Evolutionary conservation across 169 alveolate species (phyloP), one percentile per base, ranked within the genome.

Genomic region (Perkinsus marinus): DNA sequence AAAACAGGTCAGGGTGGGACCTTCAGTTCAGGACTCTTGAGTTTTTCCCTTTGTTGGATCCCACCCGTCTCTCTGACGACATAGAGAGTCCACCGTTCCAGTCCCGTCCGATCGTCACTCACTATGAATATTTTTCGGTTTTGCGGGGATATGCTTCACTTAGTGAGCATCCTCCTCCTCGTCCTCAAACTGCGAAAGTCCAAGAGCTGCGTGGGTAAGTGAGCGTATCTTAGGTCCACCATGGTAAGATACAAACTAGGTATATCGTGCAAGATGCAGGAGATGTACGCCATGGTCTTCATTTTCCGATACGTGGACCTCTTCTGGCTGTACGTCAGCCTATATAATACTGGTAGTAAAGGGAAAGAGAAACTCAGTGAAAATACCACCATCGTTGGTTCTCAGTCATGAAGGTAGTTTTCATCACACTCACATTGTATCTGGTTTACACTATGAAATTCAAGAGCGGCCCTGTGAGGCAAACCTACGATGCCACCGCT

Each of bases 191-290:
- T 98, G 92, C 93, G 97, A 91, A 95, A 95, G 90, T 94, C 98
- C 90, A 97, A 97, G 93, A 97, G 96, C 93, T 98, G 99, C 93
- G 96, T 97, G 0, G 97, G 97, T 39, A 22, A 38, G 90, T 69
- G 17, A 2, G 7, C 13, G 90, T 68, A 19, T 68, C 41, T 69
- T 7, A 57, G 26, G 37, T 57, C 34, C 30, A 13, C 79, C 5
- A 9, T 34, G 90, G 90, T 26, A 13, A 39, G 39, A 30, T 69
- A 0, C 26, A 30, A n/a, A n/a, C n/a, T n/a, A 94, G 99, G 99
- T 0, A 96, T 98, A 68, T 97, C 99, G 30, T 96, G 98, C 92
- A 96, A 98, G 94, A 98, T 98, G 97, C 99, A 98, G 94, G 99
- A 98, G 95, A 95, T 98, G 93, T 98, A 97, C 92, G 94, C 98